Base-by-base conservation (phyloP, 345 rosid species). In the Draba incana region DNA sequence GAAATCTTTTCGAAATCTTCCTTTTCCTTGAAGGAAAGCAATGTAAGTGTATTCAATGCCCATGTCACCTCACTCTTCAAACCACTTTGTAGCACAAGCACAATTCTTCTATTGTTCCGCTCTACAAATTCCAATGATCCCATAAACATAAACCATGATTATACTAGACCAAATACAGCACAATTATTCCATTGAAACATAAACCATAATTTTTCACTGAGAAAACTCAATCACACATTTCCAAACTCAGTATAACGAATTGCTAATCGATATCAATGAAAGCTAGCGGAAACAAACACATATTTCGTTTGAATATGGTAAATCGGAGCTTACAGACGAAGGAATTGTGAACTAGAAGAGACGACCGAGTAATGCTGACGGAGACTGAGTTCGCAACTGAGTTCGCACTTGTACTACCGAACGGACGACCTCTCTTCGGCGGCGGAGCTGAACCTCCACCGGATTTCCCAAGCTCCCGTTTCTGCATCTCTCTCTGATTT, bases 21-120 rank as follows among this genome's bases (percentile, higher is more conserved):
- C 65, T 82, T 94, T 57, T 91, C 99, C 67, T 89, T 94, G 88
- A 94, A 94, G 13, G 98, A 94, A 3, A 94, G 92, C 81, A 94
- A 48, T 1, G 98, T 94, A 47, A 94, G 93, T 39, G 99, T 82
- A 57, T 94, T 89, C 74, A 94, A 71, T 3, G 99, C 98, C 99
- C 98, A 94, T 44, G 81, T 91, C 61, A 94, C 71, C 78, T 94
- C 99, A 75, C 98, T 91, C 87, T 91, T 94, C 41, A 94, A 77
- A 25, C 99, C 97, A 77, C 99, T 91, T 70, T 94, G 99, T 30
- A 94, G 87, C 3, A 97, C 99, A 64, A 94, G 82, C 41, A 94
- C 99, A 64, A 94, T 87, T 76, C 99, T 83, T 79, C 78, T 86
- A 41, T 86, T 84, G 76, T 89, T 91, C 79, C 89, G 99, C 71